phyloP scores from a whole-genome alignment of 78 protist species.

The Dictyostelium capitatum region DNA sequence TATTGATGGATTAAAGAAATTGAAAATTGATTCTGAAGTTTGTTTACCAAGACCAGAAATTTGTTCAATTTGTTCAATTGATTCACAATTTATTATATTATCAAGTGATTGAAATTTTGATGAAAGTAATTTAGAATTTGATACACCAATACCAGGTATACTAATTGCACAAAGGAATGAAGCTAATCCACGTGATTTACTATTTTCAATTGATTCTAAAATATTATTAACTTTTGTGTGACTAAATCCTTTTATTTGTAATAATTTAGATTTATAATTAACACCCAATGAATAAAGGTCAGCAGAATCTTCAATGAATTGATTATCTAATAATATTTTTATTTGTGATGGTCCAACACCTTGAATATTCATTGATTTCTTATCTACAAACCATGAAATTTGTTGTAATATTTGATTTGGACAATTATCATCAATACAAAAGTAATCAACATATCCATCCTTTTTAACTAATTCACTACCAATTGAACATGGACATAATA shows the following conservation, averaged over 20 bases:
- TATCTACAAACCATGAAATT: constrained; percentile 50
- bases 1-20: constrained; percentile 47
- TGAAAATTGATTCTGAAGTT: background rate
- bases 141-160: constrained; percentile 72
- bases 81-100: background rate
- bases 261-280: background rate
- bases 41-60: constrained; percentile 18
- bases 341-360: constrained; percentile 56
- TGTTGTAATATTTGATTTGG: background rate
- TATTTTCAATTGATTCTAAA: constrained; percentile 34
- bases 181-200: constrained; percentile 26
- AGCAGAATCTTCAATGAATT: background rate
- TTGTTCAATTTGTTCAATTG: background rate
- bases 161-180: constrained; percentile 22
- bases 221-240: constrained; percentile 35
- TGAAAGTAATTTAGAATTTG: constrained; percentile 31
- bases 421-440: constrained; percentile 28
- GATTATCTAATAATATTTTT: background rate
- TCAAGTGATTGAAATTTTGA: background rate
- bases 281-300: constrained; percentile 46
- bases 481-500: constrained; percentile 57
- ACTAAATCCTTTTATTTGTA: constrained; percentile 36
- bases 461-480: background rate
- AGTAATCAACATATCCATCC: constrained; percentile 24
- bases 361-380: constrained; percentile 58